Conservation (phyloP, 2,329 filamentous ascomycete species). For the Diaporthe citri region DNA sequence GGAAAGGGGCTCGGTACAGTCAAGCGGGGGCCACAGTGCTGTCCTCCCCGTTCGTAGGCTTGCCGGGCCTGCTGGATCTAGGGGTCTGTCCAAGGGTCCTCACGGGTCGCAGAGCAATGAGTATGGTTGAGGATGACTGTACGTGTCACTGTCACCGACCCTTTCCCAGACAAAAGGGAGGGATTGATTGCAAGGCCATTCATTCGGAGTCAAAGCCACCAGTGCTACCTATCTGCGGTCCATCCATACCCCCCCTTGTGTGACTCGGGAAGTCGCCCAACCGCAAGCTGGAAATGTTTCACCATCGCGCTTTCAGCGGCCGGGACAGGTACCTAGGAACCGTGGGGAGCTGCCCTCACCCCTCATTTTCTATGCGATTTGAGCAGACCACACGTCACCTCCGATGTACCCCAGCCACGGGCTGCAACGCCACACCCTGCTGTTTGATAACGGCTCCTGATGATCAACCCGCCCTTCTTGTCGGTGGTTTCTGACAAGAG, state of each 20-base stretch:
- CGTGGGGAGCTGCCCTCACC: background rate
- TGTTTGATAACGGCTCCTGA: slow-evolving; percentile 8
- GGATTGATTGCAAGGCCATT: slow-evolving; percentile 1
- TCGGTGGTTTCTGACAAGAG: slow-evolving; percentile 12
- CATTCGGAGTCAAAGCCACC: slow-evolving; percentile 22
- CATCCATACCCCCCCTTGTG: slow-evolving; percentile 25
- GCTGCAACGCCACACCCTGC: slow-evolving; percentile 18
- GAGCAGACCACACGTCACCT: slow-evolving; percentile 5
- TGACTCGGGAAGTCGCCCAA: slow-evolving; percentile 32
- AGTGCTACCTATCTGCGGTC: slow-evolving; percentile 3
- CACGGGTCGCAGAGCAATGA: background rate
- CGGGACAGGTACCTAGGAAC: slow-evolving; percentile 1
- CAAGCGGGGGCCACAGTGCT: slow-evolving; percentile 29
- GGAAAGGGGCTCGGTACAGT: slow-evolving; percentile 33
- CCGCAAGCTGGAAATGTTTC: slow-evolving; percentile 37
- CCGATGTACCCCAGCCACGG: slow-evolving; percentile 1
- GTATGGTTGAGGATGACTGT: background rate
- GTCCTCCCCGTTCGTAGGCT: background rate
- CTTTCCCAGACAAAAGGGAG: slow-evolving; percentile 17
- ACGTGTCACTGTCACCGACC: slow-evolving; percentile 20
- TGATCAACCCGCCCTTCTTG: background rate
- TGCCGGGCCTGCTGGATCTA: slow-evolving; percentile 8
- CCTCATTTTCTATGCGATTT: slow-evolving; percentile 9
- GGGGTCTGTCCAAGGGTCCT: slow-evolving; percentile 12
- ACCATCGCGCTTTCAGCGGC: slow-evolving; percentile 29